Conservation (phyloP, 2,329 filamentous ascomycete species). For the Cucurbitaria berberidis region DNA sequence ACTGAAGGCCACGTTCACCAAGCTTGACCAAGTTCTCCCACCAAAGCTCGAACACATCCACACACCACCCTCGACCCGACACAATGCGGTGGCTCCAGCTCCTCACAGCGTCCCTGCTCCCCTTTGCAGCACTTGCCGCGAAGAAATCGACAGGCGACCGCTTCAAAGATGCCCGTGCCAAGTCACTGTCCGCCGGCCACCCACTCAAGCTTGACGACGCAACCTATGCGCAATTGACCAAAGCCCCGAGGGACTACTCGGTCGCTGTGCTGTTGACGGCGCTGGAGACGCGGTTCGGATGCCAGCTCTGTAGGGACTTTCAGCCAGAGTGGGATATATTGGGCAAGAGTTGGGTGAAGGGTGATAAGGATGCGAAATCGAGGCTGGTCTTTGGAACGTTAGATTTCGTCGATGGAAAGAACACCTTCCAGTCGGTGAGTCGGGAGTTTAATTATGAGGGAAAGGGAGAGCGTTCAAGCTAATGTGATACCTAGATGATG, state of each 20-base stretch:
- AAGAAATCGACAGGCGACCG: slow-evolving; percentile 68
- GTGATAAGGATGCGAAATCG: slow-evolving; percentile 75
- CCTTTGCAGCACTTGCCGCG: slow-evolving; percentile 65
- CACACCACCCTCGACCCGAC: slow-evolving; percentile 28
- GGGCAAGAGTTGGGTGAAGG: slow-evolving; percentile 83
- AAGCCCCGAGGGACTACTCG: slow-evolving; percentile 81
- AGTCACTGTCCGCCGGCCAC: slow-evolving; percentile 64
- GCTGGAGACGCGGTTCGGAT: slow-evolving; percentile 81
- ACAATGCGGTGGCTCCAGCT: slow-evolving; percentile 71
- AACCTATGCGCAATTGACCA: slow-evolving; percentile 76
- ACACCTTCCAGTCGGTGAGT: slow-evolving; percentile 83
- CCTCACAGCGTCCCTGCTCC: slow-evolving; percentile 68
- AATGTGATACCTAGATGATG: slow-evolving; percentile 70
- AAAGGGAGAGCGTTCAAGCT: slow-evolving; percentile 16
- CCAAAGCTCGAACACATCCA: slow-evolving; percentile 28
- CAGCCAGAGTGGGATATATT: slow-evolving; percentile 93
- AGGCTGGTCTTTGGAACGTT: slow-evolving; percentile 80
- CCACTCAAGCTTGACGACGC: slow-evolving; percentile 81
- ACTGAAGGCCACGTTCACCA: slow-evolving; percentile 44
- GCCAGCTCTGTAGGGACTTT: slow-evolving; percentile 85
- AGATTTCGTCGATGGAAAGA: slow-evolving; percentile 85
- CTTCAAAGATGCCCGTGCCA: slow-evolving; percentile 73
- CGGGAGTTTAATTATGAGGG: not conserved
- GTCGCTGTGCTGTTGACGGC: slow-evolving; percentile 86
- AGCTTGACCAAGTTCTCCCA: slow-evolving; percentile 24